Conservation (phyloP, 805 yeast genomes). For the Clavispora asparagi region DNA sequence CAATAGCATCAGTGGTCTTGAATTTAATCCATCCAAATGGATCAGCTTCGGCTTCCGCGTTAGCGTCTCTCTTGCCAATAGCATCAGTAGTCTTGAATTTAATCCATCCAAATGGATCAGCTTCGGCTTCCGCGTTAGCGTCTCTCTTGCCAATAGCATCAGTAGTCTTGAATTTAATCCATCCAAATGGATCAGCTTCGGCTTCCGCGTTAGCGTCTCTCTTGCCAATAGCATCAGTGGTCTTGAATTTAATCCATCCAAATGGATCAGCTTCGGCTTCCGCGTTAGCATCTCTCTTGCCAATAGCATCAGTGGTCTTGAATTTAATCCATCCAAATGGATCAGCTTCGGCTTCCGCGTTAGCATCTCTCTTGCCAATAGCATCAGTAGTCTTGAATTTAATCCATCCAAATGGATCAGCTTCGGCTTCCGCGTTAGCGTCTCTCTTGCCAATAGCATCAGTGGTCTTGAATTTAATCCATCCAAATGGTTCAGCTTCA, state of each 20-base stretch:
- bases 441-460: conserved; percentile 5
- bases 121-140: conserved; percentile 10
- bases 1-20: conserved; percentile 11
- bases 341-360: conserved; percentile 1
- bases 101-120: conserved; percentile 1
- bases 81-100: conserved; percentile 10
- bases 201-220: conserved; percentile 2
- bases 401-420: conserved; percentile 2
- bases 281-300: conserved; percentile 1
- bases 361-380: conserved; percentile 1
- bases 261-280: conserved; percentile 2
- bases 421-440: conserved; percentile 5
- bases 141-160: conserved; percentile 12
- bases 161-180: conserved; percentile 3
- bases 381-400: conserved; percentile 3
- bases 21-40: no score
- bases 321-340: conserved; percentile 3
- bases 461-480: conserved; percentile 9
- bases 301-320: conserved; percentile 2
- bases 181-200: conserved; percentile 4
- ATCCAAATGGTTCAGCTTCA: conserved; percentile 6
- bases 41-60: conserved; percentile 10
- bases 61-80: conserved; percentile 10
- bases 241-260: conserved; percentile 3
- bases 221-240: conserved; percentile 3